These are phyloP conservation scores for Phanerochaete carnosa DNA, from an alignment of 768 basidiomycete genomes.

Conservation along the genomic window DNA sequence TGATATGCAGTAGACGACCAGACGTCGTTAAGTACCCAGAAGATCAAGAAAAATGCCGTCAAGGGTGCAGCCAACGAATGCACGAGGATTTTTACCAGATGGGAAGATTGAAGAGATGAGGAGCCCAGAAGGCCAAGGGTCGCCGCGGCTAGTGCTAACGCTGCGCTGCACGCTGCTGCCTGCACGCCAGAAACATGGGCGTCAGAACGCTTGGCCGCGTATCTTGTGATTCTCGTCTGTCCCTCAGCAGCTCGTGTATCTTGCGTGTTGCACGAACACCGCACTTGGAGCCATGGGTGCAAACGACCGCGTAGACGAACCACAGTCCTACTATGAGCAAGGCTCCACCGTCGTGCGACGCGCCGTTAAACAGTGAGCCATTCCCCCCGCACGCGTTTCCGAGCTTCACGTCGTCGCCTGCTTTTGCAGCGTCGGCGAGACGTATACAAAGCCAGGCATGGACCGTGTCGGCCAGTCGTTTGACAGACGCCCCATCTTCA, in stretches of 20 bases:
- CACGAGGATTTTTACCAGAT: neutral
- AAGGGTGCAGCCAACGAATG: neutral
- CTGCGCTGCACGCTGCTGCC: neutral
- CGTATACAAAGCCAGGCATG: slow-evolving; percentile 10
- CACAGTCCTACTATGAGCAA: slow-evolving; percentile 18
- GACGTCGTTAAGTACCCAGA: neutral
- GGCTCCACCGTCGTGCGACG: slow-evolving; percentile 14
- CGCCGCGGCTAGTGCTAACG: too few relatives aligned
- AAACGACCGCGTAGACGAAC: neutral
- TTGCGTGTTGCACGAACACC: neutral
- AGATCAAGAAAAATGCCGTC: neutral
- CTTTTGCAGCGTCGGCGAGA: slow-evolving; percentile 14
- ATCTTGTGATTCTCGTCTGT: neutral
- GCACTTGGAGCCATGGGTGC: neutral
- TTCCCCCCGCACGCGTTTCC: neutral
- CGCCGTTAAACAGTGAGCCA: slow-evolving; percentile 13
- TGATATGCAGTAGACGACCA: slow-evolving; percentile 3
- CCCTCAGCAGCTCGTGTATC: neutral
- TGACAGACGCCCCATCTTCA: slow-evolving; percentile 12
- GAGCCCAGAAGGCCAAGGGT: neutral
- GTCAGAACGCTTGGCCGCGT: neutral
- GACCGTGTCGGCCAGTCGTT: slow-evolving; percentile 9
- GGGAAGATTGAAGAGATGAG: neutral
- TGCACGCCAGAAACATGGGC: neutral
- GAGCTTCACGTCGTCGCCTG: neutral